These are phyloP conservation scores for Rubia occidens DNA, from an alignment of 305 asterid genomes.

Conservation along the genomic window DNA sequence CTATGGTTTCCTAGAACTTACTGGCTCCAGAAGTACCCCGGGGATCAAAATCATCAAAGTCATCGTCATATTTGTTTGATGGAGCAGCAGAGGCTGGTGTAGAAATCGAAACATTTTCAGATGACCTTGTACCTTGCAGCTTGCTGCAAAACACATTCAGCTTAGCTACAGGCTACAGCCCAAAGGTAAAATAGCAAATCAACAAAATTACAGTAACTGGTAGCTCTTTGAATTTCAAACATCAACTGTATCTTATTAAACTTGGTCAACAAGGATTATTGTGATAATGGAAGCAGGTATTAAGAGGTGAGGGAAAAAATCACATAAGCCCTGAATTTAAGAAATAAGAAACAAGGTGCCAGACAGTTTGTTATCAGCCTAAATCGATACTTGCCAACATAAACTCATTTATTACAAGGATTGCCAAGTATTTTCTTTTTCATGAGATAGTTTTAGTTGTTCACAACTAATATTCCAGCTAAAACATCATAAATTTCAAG, in stretches of 20 bases:
- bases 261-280: background rate
- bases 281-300: background rate
- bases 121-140: conserved; percentile 36
- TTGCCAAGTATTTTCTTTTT: background rate
- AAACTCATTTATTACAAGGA: background rate
- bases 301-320: background rate
- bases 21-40: conserved; percentile 69
- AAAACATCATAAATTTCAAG: background rate
- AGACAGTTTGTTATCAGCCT: background rate
- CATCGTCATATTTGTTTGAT: conserved; percentile 47
- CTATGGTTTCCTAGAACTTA: conserved; percentile 35
- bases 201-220: conserved; percentile 15
- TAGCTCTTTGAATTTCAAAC: background rate
- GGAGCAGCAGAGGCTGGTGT: conserved; percentile 35
- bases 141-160: conserved; percentile 41
- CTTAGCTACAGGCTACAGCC: conserved; percentile 20
- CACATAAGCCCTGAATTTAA: background rate
- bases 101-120: conserved; percentile 39
- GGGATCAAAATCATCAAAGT: conserved; percentile 92
- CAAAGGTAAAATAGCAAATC: conserved; percentile 11
- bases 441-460: background rate
- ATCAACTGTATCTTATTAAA: background rate
- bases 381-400: background rate
- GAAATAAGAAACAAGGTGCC: background rate
- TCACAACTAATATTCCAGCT: background rate